Base-by-base conservation (phyloP, 805 yeast species). In the Blastobotrys robertii region DNA sequence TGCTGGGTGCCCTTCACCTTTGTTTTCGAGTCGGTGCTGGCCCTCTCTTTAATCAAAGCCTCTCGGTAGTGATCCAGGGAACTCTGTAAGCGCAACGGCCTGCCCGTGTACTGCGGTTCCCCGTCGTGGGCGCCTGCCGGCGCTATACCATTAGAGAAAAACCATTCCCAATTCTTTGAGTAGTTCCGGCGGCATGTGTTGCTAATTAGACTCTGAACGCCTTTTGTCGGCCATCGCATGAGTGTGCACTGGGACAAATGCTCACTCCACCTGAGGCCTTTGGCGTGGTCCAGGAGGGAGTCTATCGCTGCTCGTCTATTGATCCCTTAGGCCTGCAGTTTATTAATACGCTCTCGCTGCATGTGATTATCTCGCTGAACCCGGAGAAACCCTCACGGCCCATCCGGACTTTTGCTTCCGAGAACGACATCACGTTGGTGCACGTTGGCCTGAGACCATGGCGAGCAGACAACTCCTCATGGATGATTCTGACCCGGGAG, bases 181-280 rank as follows among this genome's bases (percentile, higher is more conserved):
- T 11, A 31, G 34, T 14, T 31, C 6, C n/a, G 12, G 34, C 12
- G 12, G 34, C 34, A 31, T 31, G 7, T 31, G 30, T 8, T 8
- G 13, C 33, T 12, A 30, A 30, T 30, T 30, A 12, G 4, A 8
- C 13, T 4, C 8, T 30, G n/a, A 3, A 30, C 13, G n/a, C 33
- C n/a, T 30, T 30, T 33, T 11, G 12, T 33, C 16, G 35, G 19
- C 19, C 19, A 34, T 14, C 19, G 10, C 15, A 15, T 34, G 19
- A 34, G 14, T 10, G n/a, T 12, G 19, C 19, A 13, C 29, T 16
- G 12, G 14, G 16, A 16, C 41, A 22, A 6, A 86, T 87, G 96
- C 68, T 87, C 29, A 84, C 88, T 0, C 94, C 95, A 1, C 97
- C 98, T 1, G 90, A 86, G 39, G 84, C 84, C 58, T 92, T 84